Conservation (phyloP, 257 asterid genomes). For the Verbena officinalis region DNA sequence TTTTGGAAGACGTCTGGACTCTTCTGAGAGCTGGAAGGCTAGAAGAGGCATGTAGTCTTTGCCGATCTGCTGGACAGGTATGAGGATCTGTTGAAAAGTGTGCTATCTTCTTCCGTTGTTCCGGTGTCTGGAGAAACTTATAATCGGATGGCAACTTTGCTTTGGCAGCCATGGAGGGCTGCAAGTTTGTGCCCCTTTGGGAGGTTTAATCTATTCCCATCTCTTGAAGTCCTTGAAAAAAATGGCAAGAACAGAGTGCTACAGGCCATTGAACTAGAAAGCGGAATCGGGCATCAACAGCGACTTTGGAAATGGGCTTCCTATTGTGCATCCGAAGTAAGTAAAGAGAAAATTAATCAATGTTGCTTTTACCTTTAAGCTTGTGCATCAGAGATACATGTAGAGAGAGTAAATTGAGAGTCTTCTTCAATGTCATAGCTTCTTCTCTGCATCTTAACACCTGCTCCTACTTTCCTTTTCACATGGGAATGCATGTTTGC, state of each 20-base stretch:
- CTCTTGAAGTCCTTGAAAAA: constrained; percentile 72
- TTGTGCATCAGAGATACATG: constrained; percentile 48
- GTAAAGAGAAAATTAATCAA: constrained; percentile 26
- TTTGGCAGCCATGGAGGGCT: constrained; percentile 97
- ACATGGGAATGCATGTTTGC: constrained; percentile 23
- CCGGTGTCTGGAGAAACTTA: constrained; percentile 24
- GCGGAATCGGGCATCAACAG: constrained; percentile 91
- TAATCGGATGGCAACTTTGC: constrained; percentile 31
- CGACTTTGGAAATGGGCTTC: constrained; percentile 99
- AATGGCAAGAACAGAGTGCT: constrained; percentile 84
- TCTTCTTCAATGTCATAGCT: constrained; percentile 22
- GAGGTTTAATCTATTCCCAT: constrained; percentile 68
- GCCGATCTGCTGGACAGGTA: constrained; percentile 98
- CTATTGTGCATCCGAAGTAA: constrained; percentile 97
- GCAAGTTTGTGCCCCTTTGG: constrained; percentile 90
- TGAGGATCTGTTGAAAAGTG: constrained; percentile 29
- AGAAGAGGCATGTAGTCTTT: constrained; percentile 89
- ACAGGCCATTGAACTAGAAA: constrained; percentile 92
- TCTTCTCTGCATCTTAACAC: constrained; percentile 16
- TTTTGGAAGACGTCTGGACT: constrained; percentile 95
- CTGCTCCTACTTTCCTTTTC: not conserved
- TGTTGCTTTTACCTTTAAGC: constrained; percentile 11
- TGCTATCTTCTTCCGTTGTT: constrained; percentile 22
- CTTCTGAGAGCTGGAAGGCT: constrained; percentile 91
- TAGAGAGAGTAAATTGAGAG: constrained; percentile 11